Percentiles rank a stretch among this genome's conserved stretches.
phyloP scores from a whole-genome alignment of 2,329 filamentous ascomycete species.

The Penicillium capsulatum region DNA sequence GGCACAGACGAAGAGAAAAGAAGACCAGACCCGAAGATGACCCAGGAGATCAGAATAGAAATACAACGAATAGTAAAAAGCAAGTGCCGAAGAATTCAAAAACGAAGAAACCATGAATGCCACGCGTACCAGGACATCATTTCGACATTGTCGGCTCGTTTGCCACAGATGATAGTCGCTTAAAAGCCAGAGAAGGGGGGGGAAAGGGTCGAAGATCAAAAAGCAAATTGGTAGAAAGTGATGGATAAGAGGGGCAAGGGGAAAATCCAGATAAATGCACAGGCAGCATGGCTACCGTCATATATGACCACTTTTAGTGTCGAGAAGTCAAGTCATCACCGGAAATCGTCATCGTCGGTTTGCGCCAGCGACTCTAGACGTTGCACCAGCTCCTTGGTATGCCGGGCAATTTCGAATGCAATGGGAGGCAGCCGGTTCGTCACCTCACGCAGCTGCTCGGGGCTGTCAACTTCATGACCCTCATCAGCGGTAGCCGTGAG shows the following conservation, averaged over 20 bases:
- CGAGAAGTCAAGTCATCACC: slow-evolving; percentile 20
- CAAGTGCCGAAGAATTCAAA: slow-evolving; percentile 5
- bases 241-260: slow-evolving; percentile 5
- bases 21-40: slow-evolving; percentile 11
- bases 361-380: slow-evolving; percentile 42
- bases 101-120: slow-evolving; percentile 14
- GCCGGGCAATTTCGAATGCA: slow-evolving; percentile 79
- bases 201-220: slow-evolving; percentile 5
- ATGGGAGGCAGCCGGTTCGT: slow-evolving; percentile 72
- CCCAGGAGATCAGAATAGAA: slow-evolving; percentile 5
- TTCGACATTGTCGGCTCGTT: slow-evolving; percentile 25
- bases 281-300: background rate
- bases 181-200: slow-evolving; percentile 18
- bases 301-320: slow-evolving; percentile 3
- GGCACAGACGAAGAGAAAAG: slow-evolving; percentile 8
- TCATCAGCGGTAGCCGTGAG: slow-evolving; percentile 61
- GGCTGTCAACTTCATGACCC: slow-evolving; percentile 56
- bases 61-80: slow-evolving; percentile 18
- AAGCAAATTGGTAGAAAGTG: slow-evolving; percentile 6
- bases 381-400: slow-evolving; percentile 69
- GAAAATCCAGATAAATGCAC: slow-evolving; percentile 5
- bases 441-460: slow-evolving; percentile 52
- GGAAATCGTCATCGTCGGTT: slow-evolving; percentile 40
- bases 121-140: slow-evolving; percentile 22
- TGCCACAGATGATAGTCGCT: slow-evolving; percentile 25